phyloP scores from a whole-genome alignment of 2,329 filamentous ascomycete genomes.

The Fusarium sterilihyphosum region DNA sequence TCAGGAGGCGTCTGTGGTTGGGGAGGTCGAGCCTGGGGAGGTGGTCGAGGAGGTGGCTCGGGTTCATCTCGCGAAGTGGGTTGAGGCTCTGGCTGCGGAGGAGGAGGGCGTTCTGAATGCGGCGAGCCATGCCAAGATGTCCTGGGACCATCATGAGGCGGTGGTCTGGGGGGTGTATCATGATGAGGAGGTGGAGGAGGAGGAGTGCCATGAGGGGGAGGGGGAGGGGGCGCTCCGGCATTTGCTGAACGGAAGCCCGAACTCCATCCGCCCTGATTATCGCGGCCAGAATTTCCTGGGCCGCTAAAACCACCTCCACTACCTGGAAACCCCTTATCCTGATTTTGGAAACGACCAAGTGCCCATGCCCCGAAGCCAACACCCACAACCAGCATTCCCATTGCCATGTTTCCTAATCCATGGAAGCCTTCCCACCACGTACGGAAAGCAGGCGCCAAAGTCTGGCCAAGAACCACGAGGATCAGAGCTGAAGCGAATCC shows the following conservation, averaged over 20 bases:
- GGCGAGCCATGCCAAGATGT: slow-evolving; percentile 52
- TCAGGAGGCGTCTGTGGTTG: slow-evolving; percentile 34
- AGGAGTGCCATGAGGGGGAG: slow-evolving; percentile 47
- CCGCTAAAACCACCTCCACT: slow-evolving; percentile 33
- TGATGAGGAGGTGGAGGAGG: slow-evolving; percentile 51
- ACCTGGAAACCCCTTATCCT: slow-evolving; percentile 38
- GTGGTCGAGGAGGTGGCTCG: slow-evolving; percentile 38
- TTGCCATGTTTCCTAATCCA: slow-evolving; percentile 76
- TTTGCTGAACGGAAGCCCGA: slow-evolving; percentile 47
- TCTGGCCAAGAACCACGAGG: slow-evolving; percentile 76
- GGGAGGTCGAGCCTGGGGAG: slow-evolving; percentile 29
- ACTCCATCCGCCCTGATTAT: slow-evolving; percentile 45
- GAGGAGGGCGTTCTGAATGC: slow-evolving; percentile 39
- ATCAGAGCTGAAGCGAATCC: slow-evolving; percentile 83
- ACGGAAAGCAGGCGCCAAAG: slow-evolving; percentile 77
- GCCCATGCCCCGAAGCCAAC: slow-evolving; percentile 85
- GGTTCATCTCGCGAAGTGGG: slow-evolving; percentile 30
- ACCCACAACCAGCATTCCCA: slow-evolving; percentile 75
- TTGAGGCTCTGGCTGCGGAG: slow-evolving; percentile 36
- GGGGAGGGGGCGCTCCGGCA: slow-evolving; percentile 47
- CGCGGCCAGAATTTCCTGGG: slow-evolving; percentile 34
- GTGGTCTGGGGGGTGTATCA: slow-evolving; percentile 40
- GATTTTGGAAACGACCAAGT: slow-evolving; percentile 51
- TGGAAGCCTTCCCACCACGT: slow-evolving; percentile 78
- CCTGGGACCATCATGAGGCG: slow-evolving; percentile 48